Percentiles rank a stretch among this genome's conserved stretches.
Conservation (phyloP, 192 early-diverging fungal species). For the Backusella australiensis region DNA sequence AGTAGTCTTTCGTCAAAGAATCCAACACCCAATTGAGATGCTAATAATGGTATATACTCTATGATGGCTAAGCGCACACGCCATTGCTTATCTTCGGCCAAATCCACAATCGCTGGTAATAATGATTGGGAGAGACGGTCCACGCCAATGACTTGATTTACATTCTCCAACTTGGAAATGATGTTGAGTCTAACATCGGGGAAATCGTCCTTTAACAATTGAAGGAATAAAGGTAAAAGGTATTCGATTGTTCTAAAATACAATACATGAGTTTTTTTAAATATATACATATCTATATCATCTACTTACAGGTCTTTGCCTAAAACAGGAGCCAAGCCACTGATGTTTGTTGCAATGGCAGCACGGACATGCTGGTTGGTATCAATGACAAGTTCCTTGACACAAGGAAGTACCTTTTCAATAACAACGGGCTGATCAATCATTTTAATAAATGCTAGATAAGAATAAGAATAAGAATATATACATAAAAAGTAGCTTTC, state of each 20-base stretch:
- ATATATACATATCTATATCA: not conserved
- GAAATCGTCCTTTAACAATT: constrained; percentile 95
- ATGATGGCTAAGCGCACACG: constrained; percentile 98
- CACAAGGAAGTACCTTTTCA: constrained; percentile 81
- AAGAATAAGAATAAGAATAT: not conserved
- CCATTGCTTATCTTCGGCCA: constrained; percentile 99
- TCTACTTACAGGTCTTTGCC: constrained; percentile 86
- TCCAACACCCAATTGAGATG: constrained; percentile 88
- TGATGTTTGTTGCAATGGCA: constrained; percentile 95
- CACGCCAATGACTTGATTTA: constrained; percentile 97
- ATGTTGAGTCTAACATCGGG: constrained; percentile 97
- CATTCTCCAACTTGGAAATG: constrained; percentile 96
- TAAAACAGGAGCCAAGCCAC: constrained; percentile 90
- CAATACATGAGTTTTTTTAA: not conserved
- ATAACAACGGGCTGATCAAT: constrained; percentile 80
- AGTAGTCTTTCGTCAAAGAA: constrained; percentile 98
- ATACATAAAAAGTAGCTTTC: not conserved
- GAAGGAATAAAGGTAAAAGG: constrained; percentile 92
- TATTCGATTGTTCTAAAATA: constrained; percentile 85
- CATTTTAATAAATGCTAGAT: constrained; percentile 57
- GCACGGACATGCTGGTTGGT: constrained; percentile 95
- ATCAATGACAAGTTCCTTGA: constrained; percentile 94
- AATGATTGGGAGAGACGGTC: constrained; percentile 95
- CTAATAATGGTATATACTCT: constrained; percentile 97
- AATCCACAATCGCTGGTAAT: constrained; percentile 95